phyloP scores from a whole-genome alignment of 2,329 filamentous ascomycete genomes.

The Sphaerostilbella broomeana region DNA sequence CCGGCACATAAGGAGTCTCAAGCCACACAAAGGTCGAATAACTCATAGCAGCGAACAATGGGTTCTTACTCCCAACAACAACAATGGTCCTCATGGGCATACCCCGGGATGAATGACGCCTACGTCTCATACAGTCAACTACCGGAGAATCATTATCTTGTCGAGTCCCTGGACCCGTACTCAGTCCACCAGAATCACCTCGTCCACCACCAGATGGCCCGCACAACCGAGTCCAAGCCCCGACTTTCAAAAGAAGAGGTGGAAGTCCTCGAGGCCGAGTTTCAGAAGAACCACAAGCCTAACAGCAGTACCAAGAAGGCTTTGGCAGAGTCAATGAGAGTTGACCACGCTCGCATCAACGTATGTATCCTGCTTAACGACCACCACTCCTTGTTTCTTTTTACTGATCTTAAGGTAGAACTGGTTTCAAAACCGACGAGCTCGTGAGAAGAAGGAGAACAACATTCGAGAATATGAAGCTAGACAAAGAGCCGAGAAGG shows the following conservation, averaged over 20 bases:
- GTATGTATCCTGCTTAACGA: conserved; percentile 40
- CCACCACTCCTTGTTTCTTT: not conserved
- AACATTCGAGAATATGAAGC: conserved; percentile 41
- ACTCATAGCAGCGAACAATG: no score
- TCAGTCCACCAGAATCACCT: conserved; percentile 31
- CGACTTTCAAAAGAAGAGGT: conserved; percentile 53
- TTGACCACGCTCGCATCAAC: conserved; percentile 59
- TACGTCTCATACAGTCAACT: conserved; percentile 28
- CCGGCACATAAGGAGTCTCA: no score
- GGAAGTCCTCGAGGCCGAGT: conserved; percentile 53
- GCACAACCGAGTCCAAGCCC: conserved; percentile 44
- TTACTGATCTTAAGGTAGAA: conserved; percentile 43
- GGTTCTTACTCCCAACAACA: conserved; percentile 28
- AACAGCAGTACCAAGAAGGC: conserved; percentile 55
- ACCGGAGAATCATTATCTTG: conserved; percentile 31
- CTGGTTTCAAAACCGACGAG: conserved; percentile 62
- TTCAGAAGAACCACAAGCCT: conserved; percentile 58
- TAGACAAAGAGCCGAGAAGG: conserved; percentile 31
- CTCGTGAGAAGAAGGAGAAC: conserved; percentile 58
- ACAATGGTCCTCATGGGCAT: conserved; percentile 32
- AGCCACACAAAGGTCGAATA: no score
- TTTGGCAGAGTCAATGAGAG: conserved; percentile 53
- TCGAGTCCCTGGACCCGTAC: conserved; percentile 34
- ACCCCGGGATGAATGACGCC: conserved; percentile 23
- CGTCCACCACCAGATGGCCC: conserved; percentile 32